Conservation (phyloP, 2,329 filamentous ascomycete genomes). For the Fusarium tupiense region DNA sequence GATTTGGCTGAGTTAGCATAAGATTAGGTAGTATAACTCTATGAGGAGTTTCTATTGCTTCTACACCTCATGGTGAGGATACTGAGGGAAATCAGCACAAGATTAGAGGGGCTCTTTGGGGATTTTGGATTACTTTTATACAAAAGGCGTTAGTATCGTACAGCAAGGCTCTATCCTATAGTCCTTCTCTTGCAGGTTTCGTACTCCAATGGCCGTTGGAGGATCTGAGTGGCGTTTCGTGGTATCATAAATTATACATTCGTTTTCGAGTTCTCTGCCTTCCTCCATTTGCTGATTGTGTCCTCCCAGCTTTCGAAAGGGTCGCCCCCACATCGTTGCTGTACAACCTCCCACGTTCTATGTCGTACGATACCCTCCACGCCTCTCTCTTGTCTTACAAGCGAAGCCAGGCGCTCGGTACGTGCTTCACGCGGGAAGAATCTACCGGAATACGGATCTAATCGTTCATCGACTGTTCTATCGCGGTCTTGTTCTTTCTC, state of each 20-base stretch:
- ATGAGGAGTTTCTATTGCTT: background rate
- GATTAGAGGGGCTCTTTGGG: background rate
- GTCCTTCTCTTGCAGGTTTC: conserved; percentile 11
- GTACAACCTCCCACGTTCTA: conserved; percentile 83
- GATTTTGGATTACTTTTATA: background rate
- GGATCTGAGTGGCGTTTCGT: background rate
- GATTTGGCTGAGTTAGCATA: background rate
- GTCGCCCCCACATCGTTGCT: conserved; percentile 76
- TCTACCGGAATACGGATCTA: conserved; percentile 90
- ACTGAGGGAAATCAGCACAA: background rate
- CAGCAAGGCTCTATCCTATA: background rate
- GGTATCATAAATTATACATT: background rate
- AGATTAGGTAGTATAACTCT: background rate
- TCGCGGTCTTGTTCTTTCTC: background rate
- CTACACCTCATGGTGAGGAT: background rate
- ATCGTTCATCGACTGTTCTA: conserved; percentile 81
- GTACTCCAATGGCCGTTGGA: conserved; percentile 12
- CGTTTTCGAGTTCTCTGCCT: conserved; percentile 36
- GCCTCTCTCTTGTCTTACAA: conserved; percentile 78
- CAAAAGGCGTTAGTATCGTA: background rate
- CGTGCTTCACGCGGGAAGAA: conserved; percentile 83
- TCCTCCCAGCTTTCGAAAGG: conserved; percentile 69
- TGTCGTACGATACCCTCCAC: conserved; percentile 83
- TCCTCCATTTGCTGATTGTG: conserved; percentile 71
- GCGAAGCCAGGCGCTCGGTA: conserved; percentile 79